Base-by-base conservation (phyloP, 2,329 filamentous ascomycete species). In the Phyllachora maydis region DNA sequence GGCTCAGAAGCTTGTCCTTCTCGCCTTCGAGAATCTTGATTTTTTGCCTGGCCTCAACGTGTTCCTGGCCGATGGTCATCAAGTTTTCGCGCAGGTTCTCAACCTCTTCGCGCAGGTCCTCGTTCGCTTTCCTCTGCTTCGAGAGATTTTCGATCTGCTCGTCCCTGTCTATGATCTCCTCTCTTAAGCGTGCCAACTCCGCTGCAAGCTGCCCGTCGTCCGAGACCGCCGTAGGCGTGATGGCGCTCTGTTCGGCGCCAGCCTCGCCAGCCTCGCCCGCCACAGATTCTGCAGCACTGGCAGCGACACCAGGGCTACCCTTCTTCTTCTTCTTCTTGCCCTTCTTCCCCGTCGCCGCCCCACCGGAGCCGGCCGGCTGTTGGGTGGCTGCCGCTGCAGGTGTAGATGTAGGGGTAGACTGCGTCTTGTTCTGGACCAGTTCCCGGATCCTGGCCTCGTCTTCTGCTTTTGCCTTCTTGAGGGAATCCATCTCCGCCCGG, bases 251-350 rank as follows among this genome's bases (percentile, higher is more conserved):
- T 12, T 35, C 29, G 4, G 39, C 66, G 16, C 59, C 64, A 11
- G 65, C 67, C 54, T 83, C n/a, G n/a, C n/a, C n/a, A n/a, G 27
- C 25, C 11, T 53, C 47, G 18, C 37, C 44, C 4, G 41, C 30
- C 4, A 48, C 41, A 4, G 48, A 35, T 25, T 56, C 52, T 11
- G 51, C 43, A 6, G 40, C 32, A 8, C 45, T 36, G 11, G 37
- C 36, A 8, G 39, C 35, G 14, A 36, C 27, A 13, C 35, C 29
- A 4, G 39, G 66, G 16, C 59, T 64, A 11, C 65, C 67, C 54
- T 83, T 85, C 61, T 90, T 92, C 55, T 85, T 91, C 43, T 78
- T 78, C 33, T 82, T 90, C 46, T 78, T 83, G 47, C 79, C 90
- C 50, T 82, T 85, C 28, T 59, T 64, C 29, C 27, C 28, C 1